Evolutionary conservation across 805 yeast species (phyloP).

Genomic region (Nematodospora valgi): DNA sequence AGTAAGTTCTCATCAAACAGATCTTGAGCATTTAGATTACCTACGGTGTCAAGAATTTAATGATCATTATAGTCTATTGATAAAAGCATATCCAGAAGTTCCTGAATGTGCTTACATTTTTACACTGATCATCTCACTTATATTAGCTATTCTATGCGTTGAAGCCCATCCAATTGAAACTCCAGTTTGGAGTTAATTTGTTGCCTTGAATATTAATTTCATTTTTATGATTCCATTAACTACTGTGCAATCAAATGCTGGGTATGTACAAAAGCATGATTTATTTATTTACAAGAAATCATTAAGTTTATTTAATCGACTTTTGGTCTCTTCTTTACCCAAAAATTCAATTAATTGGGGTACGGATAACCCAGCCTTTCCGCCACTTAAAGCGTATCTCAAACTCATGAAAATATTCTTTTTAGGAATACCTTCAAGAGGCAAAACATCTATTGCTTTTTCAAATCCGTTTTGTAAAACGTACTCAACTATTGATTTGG

Average conservation of each 20-base stretch:
- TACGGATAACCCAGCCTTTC: slow-evolving; percentile 65
- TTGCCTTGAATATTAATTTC: slow-evolving; percentile 52
- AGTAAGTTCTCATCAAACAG: no score
- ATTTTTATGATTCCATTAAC: slow-evolving; percentile 60
- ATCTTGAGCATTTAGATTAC: no score
- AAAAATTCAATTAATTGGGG: slow-evolving; percentile 54
- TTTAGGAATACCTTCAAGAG: slow-evolving; percentile 18
- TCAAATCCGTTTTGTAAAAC: slow-evolving; percentile 4
- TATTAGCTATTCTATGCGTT: slow-evolving; percentile 41
- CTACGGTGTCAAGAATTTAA: no score
- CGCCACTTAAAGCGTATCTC: slow-evolving; percentile 69
- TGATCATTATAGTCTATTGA: slow-evolving; percentile 59
- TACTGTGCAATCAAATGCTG: slow-evolving; percentile 59
- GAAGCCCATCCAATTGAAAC: slow-evolving; percentile 48
- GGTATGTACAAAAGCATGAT: no score
- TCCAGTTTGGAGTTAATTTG: slow-evolving; percentile 60
- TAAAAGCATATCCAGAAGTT: slow-evolving; percentile 59
- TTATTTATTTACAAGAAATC: no score
- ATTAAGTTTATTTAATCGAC: slow-evolving; percentile 26
- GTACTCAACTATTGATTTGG: neutral
- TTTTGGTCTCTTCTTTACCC: slow-evolving; percentile 39
- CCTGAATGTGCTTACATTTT: slow-evolving; percentile 69
- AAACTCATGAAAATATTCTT: slow-evolving; percentile 53
- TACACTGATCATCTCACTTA: slow-evolving; percentile 43
- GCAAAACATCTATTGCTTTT: slow-evolving; percentile 6